Evolutionary conservation across 2,329 filamentous ascomycete species (phyloP).

Genomic region (Decorospora gaudefroyi): DNA sequence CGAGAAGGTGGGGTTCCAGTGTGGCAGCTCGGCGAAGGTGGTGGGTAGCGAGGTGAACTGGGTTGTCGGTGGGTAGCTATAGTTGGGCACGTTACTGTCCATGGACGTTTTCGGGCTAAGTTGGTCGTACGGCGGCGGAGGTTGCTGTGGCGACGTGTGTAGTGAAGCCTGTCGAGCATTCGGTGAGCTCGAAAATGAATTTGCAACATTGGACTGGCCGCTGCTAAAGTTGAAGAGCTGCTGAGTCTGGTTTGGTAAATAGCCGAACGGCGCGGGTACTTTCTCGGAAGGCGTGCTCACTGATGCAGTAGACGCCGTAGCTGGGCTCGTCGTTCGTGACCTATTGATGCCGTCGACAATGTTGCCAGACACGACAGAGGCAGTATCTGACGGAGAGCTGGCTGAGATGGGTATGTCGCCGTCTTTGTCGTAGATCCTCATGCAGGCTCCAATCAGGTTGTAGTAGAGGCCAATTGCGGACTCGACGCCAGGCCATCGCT

Average conservation of each 20-base stretch:
- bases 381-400: constrained; percentile 54
- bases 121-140: constrained; percentile 29
- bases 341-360: constrained; percentile 50
- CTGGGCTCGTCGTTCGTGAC: constrained; percentile 54
- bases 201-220: constrained; percentile 21
- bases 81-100: constrained; percentile 36
- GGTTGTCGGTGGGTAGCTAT: constrained; percentile 35
- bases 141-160: constrained; percentile 37
- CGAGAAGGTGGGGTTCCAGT: constrained; percentile 46
- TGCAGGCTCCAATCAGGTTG: constrained; percentile 81
- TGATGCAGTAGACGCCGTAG: constrained; percentile 46
- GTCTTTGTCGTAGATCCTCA: constrained; percentile 79
- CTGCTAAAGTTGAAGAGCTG: constrained; percentile 36
- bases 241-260: constrained; percentile 43
- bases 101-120: constrained; percentile 39
- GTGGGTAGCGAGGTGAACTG: constrained; percentile 44
- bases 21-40: constrained; percentile 45
- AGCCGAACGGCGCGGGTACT: constrained; percentile 43
- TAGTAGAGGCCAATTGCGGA: constrained; percentile 83
- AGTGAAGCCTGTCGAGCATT: constrained; percentile 25
- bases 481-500: constrained; percentile 88
- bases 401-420: constrained; percentile 57
- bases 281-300: constrained; percentile 46
- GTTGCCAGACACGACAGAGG: constrained; percentile 48
- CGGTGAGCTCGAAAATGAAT: constrained; percentile 28